Conservation (phyloP, 108 stramenopile genomes). For the Skeletonema menzelii region DNA sequence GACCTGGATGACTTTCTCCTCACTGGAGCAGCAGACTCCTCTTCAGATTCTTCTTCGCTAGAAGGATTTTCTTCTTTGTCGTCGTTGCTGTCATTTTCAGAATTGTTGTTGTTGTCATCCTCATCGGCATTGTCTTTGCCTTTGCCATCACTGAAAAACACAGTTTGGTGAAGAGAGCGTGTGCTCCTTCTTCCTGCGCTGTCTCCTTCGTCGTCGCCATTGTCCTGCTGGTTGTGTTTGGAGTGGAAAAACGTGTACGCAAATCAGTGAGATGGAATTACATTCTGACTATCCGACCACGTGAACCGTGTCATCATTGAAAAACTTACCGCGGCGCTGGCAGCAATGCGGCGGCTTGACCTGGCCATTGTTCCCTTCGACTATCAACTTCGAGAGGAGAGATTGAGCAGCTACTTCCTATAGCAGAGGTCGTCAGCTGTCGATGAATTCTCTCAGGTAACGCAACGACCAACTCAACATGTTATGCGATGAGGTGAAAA, state of each 20-base stretch:
- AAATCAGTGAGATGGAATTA: background rate
- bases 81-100: slow-evolving; percentile 1
- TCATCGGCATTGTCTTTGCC: slow-evolving; percentile 22
- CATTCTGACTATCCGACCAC: background rate
- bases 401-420: background rate
- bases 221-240: background rate
- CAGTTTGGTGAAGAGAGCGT: slow-evolving; percentile 16
- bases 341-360: slow-evolving; percentile 1
- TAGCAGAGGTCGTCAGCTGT: background rate
- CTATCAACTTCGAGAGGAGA: background rate
- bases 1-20: slow-evolving; percentile 37
- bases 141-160: slow-evolving; percentile 3
- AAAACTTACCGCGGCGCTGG: background rate
- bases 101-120: background rate
- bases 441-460: background rate
- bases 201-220: slow-evolving; percentile 4
- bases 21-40: slow-evolving; percentile 6
- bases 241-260: background rate
- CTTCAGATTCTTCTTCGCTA: slow-evolving; percentile 10
- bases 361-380: background rate
- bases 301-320: background rate
- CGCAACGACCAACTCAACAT: no score
- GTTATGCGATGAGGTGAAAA: no score
- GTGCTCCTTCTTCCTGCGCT: slow-evolving; percentile 10
- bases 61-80: slow-evolving; percentile 4